Evolutionary conservation across 495 filamentous ascomycete genomes (phyloP), one percentile per base, ranked within the genome.

Genomic region (Cladorrhinum samala): DNA sequence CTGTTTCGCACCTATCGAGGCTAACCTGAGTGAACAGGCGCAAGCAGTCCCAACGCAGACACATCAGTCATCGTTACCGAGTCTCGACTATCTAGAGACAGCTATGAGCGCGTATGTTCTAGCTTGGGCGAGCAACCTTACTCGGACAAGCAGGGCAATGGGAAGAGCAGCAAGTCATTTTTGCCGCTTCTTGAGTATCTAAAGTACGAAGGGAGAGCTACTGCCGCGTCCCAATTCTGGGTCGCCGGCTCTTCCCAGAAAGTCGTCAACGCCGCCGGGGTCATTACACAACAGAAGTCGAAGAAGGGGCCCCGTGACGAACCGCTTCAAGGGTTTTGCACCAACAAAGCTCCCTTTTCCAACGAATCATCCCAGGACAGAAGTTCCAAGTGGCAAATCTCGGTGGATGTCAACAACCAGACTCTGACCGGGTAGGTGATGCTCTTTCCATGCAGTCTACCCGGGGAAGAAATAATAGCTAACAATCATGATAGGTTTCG

Each of bases 281-380:
- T 43, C 8, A 24, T 46, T 21, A 16, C 18, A 6, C 20, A 2
- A 0, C 24, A 9, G 5, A 47, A 39, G 14, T 20, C 36, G 9
- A 16, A 24, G 33, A 2, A 16, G n/a, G n/a, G n/a, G n/a, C n/a
- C n/a, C n/a, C n/a, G n/a, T n/a, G n/a, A n/a, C n/a, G n/a, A 19
- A 3, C 47, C 44, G 16, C 53, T 70, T 6, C 68, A 64, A 9
- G 71, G 62, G 0, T 43, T 79, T 7, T 79, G 76, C 45, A 76
- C 74, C 0, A 71, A 77, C 41, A 66, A 67, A 9, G 73, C 74
- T 3, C 72, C 72, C 1, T 76, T 68, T 49, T 77, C 76, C 25
- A 72, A 61, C 30, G 39, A 59, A 6, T 52, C 62, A 8, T 68
- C 38, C 2, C 65, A 72, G 42, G 69, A 79, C 53, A 72, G 61